Conservation (phyloP, 805 yeast species). For the Candida sonorensis region DNA sequence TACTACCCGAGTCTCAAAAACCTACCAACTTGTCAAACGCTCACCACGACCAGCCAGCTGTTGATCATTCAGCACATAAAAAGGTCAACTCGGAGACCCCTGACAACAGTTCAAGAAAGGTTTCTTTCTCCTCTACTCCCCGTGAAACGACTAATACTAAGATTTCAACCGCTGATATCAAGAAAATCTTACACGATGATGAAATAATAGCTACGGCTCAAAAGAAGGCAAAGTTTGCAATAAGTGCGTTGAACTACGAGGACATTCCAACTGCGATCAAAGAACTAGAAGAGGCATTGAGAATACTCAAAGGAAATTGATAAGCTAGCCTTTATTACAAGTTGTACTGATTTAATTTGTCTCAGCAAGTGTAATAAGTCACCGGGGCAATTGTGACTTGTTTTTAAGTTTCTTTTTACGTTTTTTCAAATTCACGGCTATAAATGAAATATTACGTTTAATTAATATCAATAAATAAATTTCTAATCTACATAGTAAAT, state of each 20-base stretch:
- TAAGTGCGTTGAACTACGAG: slow-evolving; percentile 73
- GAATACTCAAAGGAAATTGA: slow-evolving; percentile 27
- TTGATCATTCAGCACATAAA: slow-evolving; percentile 1
- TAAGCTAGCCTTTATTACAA: too few species aligned
- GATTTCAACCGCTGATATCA: slow-evolving; percentile 32
- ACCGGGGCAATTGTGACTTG: too few species aligned
- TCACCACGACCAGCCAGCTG: slow-evolving; percentile 5
- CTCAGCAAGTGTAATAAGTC: too few species aligned
- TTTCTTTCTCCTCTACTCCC: too few species aligned
- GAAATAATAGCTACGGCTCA: slow-evolving; percentile 56
- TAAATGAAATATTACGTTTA: too few species aligned
- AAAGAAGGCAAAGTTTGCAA: slow-evolving; percentile 66
- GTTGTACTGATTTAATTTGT: too few species aligned
- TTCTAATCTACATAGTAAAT: too few species aligned
- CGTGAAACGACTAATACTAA: slow-evolving; percentile 1
- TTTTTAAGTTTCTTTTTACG: too few species aligned
- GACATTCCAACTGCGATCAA: slow-evolving; percentile 62
- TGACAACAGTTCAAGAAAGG: too few species aligned
- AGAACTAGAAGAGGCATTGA: slow-evolving; percentile 51
- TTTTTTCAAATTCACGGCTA: too few species aligned
- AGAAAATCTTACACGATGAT: slow-evolving; percentile 45
- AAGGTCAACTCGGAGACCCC: slow-evolving; percentile 1
- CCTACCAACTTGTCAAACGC: neutral
- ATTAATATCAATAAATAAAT: too few species aligned
- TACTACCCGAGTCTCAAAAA: neutral